Conservation (phyloP, 2,329 filamentous ascomycete species). For the Colletotrichum lentis region DNA sequence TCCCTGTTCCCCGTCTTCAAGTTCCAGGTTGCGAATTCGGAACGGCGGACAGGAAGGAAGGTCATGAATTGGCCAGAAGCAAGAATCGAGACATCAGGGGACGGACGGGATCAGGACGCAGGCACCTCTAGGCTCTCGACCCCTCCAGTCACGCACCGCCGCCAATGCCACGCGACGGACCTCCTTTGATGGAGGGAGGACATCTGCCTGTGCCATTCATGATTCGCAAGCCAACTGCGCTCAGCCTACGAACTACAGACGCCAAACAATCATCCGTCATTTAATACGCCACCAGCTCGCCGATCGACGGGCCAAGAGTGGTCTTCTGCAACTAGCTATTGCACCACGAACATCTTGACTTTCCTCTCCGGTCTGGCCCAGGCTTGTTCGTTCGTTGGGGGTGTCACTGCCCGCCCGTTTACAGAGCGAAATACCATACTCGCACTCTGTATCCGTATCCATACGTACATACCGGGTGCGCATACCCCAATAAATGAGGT, state of each 20-base stretch:
- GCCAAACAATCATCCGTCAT: neutral
- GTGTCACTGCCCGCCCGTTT: neutral
- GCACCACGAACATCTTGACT: neutral
- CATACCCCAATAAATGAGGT: neutral
- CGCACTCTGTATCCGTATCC: neutral
- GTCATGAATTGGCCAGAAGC: slow-evolving; percentile 20
- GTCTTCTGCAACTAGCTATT: slow-evolving; percentile 11
- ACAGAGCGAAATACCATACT: neutral
- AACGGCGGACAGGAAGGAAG: slow-evolving; percentile 20
- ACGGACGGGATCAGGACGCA: neutral
- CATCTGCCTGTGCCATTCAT: slow-evolving; percentile 7
- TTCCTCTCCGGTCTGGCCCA: slow-evolving; percentile 14
- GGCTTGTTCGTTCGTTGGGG: slow-evolving; percentile 8
- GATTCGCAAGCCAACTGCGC: neutral
- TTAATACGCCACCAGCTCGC: neutral
- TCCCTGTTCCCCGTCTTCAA: slow-evolving; percentile 22
- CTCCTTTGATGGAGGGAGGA: neutral
- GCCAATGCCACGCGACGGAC: slow-evolving; percentile 8
- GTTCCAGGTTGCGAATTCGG: neutral
- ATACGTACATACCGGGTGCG: neutral
- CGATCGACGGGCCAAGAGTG: slow-evolving; percentile 26
- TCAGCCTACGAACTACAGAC: neutral
- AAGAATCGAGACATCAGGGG: slow-evolving; percentile 21
- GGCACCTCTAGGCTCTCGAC: neutral
- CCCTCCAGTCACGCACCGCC: neutral